Base-by-base conservation (phyloP, 2,329 filamentous ascomycete species). In the Botrytis pseudocinerea region DNA sequence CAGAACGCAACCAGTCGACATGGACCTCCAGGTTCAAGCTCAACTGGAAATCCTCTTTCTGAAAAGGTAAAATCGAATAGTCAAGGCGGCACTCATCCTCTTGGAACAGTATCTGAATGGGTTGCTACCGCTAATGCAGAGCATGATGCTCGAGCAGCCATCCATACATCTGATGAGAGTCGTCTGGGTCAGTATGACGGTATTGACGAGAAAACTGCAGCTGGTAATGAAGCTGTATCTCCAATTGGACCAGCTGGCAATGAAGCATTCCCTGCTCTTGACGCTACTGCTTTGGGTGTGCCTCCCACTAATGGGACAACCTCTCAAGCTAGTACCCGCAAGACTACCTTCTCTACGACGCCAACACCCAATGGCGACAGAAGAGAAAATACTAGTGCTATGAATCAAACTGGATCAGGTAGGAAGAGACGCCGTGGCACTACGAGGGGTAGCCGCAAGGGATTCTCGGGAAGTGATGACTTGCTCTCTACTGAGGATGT, bases 401-500 rank as follows among this genome's bases (percentile, higher is more conserved):
- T 75, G 40, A 74, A 75, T 51, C 71, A 28, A 66, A 69, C 75
- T n/a, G 79, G 86, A 6, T 89, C 88, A 35, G 84, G 88, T 72
- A 90, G 86, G 79, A 87, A 88, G 65, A 87, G 92, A 62, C 87
- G 91, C 64, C 87, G 93, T 46, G 90, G 89, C 1, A 92, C 90
- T 42, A 95, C 92, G 57, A 80, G 76, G 48, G 87, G 88, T 74
- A 92, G 89, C 77, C 88, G 88, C 46, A 87, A 89, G 60, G 89
- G 89, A 1, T 89, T 91, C 77, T 85, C 87, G 71, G 86, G 87
- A 22, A 84, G 87, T 1, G 95, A 97, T 75, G 94, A 97, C 69
- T 85, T 98, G 76, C 86, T 98, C 70, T 87, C 88, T 42, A 89
- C 89, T 71, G 87, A 88, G 9, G 93, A 97, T 77, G 93, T 94